Conservation (phyloP, 495 filamentous ascomycete species). For the Collariella sp. region DNA sequence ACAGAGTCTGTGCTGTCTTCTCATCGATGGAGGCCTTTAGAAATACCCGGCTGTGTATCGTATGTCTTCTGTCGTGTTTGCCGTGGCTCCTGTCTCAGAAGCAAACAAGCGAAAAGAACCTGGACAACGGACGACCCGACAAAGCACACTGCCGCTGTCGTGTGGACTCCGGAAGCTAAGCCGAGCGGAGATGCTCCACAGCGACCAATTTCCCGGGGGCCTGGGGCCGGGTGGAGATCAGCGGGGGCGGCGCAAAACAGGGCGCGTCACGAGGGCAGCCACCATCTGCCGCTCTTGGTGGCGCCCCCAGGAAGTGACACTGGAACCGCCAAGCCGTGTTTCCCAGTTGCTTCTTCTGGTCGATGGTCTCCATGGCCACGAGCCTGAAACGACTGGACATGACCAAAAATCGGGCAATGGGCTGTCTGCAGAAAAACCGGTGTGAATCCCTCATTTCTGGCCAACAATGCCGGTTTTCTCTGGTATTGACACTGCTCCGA, state of each 20-base stretch:
- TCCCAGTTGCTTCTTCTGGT: not conserved
- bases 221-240: conserved; percentile 10
- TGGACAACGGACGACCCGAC: no score
- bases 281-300: not conserved
- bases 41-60: no score
- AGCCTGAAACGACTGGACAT: no score
- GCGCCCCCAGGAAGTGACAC: not conserved
- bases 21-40: no score
- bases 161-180: conserved; percentile 11
- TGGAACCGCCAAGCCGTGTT: conserved; percentile 1
- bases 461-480: no score
- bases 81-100: not conserved
- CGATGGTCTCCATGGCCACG: not conserved
- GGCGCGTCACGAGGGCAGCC: conserved; percentile 23
- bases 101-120: not conserved
- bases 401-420: no score
- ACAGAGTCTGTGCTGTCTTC: no score
- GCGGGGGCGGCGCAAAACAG: conserved; percentile 16
- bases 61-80: no score
- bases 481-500: no score
- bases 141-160: not conserved
- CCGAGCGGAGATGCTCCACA: conserved; percentile 18
- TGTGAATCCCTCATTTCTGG: no score
- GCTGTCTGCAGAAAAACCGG: no score
- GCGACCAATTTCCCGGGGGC: conserved; percentile 16